These are phyloP conservation scores for Cantharellus anzutake DNA, from an alignment of 768 basidiomycete genomes.

Conservation along the genomic window DNA sequence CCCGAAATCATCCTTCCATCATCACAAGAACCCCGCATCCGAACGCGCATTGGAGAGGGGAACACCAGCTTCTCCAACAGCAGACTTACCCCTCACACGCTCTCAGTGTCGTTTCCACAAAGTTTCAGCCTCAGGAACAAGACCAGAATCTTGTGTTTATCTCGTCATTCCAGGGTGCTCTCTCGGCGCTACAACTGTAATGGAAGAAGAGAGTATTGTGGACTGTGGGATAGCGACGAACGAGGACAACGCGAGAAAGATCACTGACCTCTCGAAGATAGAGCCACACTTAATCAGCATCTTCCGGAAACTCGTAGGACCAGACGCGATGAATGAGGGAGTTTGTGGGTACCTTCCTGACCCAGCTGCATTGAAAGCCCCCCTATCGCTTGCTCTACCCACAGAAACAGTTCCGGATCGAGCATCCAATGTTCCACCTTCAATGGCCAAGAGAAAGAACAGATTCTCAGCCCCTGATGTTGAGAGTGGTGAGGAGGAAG, in stretches of 20 bases:
- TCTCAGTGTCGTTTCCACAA: conserved; percentile 8
- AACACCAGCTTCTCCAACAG: too few species aligned
- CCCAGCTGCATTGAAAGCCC: background rate
- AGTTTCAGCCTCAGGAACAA: conserved; percentile 6
- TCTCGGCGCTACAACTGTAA: conserved; percentile 5
- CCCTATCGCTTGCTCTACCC: background rate
- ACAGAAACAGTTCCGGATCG: background rate
- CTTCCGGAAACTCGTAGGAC: conserved; percentile 6
- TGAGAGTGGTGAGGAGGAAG: background rate
- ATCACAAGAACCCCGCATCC: background rate
- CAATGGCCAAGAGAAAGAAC: background rate
- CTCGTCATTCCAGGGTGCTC: conserved; percentile 10
- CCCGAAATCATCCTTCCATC: background rate
- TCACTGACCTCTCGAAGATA: conserved; percentile 5
- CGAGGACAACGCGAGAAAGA: conserved; percentile 7
- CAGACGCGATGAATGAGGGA: conserved; percentile 4
- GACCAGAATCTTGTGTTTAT: background rate
- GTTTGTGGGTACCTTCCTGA: conserved; percentile 8
- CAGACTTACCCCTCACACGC: conserved; percentile 1
- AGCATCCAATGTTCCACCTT: background rate
- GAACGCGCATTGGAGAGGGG: too few species aligned
- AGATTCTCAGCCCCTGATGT: background rate
- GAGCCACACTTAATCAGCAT: conserved; percentile 4
- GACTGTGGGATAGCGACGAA: conserved; percentile 9
- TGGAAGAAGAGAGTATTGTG: conserved; percentile 8